Conservation (phyloP, 1,284 basidiomycete species). For the Tilletia setariae region DNA sequence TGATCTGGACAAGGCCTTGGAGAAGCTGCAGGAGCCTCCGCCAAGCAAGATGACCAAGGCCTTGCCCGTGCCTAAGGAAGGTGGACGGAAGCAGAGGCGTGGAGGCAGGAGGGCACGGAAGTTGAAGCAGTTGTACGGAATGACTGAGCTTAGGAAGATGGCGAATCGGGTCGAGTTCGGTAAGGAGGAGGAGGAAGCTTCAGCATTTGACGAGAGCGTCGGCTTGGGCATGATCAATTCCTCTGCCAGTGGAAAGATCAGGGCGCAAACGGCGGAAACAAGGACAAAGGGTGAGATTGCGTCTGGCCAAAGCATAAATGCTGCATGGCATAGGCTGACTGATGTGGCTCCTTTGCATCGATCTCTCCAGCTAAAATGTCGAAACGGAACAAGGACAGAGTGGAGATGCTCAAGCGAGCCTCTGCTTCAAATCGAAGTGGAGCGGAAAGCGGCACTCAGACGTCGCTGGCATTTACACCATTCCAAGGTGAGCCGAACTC, state of each 20-base stretch:
- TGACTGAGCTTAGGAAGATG: constrained; percentile 91
- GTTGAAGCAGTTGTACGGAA: constrained; percentile 92
- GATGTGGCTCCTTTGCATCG: constrained; percentile 8
- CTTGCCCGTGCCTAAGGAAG: constrained; percentile 91
- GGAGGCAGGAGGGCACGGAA: constrained; percentile 93
- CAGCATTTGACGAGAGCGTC: constrained; percentile 91
- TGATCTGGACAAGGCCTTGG: constrained; percentile 85
- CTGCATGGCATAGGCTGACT: too few species aligned
- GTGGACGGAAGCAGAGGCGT: constrained; percentile 76
- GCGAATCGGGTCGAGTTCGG: constrained; percentile 97
- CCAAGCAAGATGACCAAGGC: constrained; percentile 92
- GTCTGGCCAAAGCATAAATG: constrained; percentile 38
- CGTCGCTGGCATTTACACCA: constrained; percentile 88
- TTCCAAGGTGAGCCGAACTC: constrained; percentile 65
- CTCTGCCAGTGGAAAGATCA: constrained; percentile 74
- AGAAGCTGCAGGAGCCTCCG: constrained; percentile 86
- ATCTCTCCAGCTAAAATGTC: constrained; percentile 76
- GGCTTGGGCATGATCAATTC: constrained; percentile 92
- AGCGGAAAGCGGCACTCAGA: constrained; percentile 78
- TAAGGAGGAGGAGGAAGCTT: constrained; percentile 90
- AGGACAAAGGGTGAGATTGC: constrained; percentile 71
- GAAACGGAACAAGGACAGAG: constrained; percentile 85
- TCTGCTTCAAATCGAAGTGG: constrained; percentile 32
- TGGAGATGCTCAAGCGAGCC: constrained; percentile 47
- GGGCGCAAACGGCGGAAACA: constrained; percentile 78